Evolutionary conservation across 345 rosid species (phyloP), one percentile per base, ranked within the genome.

Genomic region (Jatropha curcas): DNA sequence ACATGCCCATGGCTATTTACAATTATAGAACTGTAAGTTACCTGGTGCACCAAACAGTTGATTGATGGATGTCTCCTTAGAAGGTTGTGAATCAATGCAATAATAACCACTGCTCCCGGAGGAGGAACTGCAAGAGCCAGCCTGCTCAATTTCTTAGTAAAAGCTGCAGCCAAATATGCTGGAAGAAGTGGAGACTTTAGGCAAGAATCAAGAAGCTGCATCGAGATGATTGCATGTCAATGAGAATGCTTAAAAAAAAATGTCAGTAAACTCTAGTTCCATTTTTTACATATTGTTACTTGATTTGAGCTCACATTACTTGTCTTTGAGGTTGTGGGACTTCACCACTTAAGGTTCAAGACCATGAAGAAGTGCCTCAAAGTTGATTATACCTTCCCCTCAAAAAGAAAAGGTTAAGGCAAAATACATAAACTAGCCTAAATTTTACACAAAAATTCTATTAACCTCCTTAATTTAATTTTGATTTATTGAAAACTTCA

Each of bases 151-250:
- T 88, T 92, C 87, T 92, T 95, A 17, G 89, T 84, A 82, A 92
- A 95, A 55, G 97, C 88, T 84, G 99, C 96, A 79, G 99, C 98
- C 74, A 95, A 81, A 77, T 92, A 95, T 68, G 94, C 99, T 55
- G 97, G 99, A 83, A 92, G 98, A 84, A 95, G 87, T n/a, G 97
- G 84, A 13, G 97, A 92, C 81, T 88, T 89, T 66, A 95, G 88
- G 85, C 98, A 95, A 76, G 96, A 77, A 79, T 92, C 98, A 82
- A 95, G 92, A 74, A 95, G 96, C 99, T 92, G 89, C 86, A 84
- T 34, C 70, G 67, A 72, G 80, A 25, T 13, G 66, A 65, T 10
- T 20, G 28, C 41, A 45, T 56, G 51, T 48, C 33, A 41, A 50
- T n/a, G 48, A 24, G 17, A 60, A 30, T 41, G 37, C 17, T 59